A percentile compares a stretch with the other conserved stretches of the same genome.
phyloP scores from a whole-genome alignment of 1,139 yeast species.

The Tardiomyces blankii region DNA sequence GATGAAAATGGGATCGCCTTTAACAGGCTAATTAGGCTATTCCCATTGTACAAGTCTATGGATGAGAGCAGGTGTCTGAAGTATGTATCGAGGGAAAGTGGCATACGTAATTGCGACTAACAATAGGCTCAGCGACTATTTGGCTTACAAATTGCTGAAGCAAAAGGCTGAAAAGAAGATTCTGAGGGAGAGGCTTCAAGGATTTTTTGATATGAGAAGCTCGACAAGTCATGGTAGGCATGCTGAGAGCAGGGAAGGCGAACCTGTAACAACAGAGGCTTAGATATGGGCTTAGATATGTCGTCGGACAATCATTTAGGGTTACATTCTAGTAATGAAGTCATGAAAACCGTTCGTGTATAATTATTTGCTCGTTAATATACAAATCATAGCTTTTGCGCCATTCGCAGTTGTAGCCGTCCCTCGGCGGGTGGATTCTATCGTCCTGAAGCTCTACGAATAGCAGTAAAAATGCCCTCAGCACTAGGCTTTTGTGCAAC shows the following conservation, averaged over 20 bases:
- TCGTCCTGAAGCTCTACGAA: neutral
- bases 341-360: no score
- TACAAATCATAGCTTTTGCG: no score
- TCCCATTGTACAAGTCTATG: slow-evolving; percentile 50
- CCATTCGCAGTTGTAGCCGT: no score
- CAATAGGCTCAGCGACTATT: slow-evolving; percentile 61
- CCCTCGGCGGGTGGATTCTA: no score
- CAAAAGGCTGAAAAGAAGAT: slow-evolving; percentile 49
- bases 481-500: neutral
- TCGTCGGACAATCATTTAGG: no score
- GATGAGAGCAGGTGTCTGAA: slow-evolving; percentile 35
- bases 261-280: no score
- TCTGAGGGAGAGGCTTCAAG: slow-evolving; percentile 35
- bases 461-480: neutral
- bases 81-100: slow-evolving; percentile 15
- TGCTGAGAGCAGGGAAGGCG: no score
- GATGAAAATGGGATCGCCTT: slow-evolving; percentile 47
- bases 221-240: no score
- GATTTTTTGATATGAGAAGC: slow-evolving; percentile 8
- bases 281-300: no score
- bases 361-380: no score
- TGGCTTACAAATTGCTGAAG: slow-evolving; percentile 51
- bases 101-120: slow-evolving; percentile 30
- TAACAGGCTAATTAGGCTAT: slow-evolving; percentile 48
- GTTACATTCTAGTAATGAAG: no score